phyloP scores from a whole-genome alignment of 108 stramenopile genomes.

The Cyclotella baltica region DNA sequence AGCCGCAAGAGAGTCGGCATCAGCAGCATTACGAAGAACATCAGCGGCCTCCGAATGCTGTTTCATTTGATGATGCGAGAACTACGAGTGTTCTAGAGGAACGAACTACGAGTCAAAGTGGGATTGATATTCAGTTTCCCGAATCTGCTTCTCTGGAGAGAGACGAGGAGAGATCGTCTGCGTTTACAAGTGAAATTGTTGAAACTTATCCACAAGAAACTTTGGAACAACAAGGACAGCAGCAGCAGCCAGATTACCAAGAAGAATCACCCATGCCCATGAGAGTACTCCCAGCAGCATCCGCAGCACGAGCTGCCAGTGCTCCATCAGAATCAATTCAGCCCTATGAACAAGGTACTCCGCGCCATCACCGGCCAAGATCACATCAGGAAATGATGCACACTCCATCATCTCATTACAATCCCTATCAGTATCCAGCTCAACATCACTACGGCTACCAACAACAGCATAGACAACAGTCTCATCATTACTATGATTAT shows the following conservation, averaged over 20 bases:
- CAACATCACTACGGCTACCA: slow-evolving; percentile 20
- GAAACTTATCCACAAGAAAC: not conserved
- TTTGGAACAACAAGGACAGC: not conserved
- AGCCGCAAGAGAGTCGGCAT: not conserved
- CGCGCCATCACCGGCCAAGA: not conserved
- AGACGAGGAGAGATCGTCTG: not conserved
- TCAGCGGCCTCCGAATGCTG: not conserved
- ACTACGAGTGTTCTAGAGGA: not conserved
- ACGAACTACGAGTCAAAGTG: not conserved
- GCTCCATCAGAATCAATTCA: not conserved
- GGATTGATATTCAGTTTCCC: not conserved
- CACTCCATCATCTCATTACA: not conserved
- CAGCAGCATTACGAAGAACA: not conserved
- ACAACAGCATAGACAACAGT: not conserved
- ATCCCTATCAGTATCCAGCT: slow-evolving; percentile 2
- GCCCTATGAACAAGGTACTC: not conserved
- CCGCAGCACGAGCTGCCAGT: not conserved
- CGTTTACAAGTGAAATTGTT: not conserved
- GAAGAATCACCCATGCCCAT: slow-evolving; percentile 4
- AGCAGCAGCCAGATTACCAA: too few species aligned
- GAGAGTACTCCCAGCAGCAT: not conserved
- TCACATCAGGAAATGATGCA: not conserved
- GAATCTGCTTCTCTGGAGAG: not conserved
- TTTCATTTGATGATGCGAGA: not conserved
- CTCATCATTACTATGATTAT: slow-evolving; percentile 9